A percentile compares a stretch with the other conserved stretches of the same genome.
phyloP scores from a whole-genome alignment of 306 rosid species.

The Gastrolobium villosum region DNA sequence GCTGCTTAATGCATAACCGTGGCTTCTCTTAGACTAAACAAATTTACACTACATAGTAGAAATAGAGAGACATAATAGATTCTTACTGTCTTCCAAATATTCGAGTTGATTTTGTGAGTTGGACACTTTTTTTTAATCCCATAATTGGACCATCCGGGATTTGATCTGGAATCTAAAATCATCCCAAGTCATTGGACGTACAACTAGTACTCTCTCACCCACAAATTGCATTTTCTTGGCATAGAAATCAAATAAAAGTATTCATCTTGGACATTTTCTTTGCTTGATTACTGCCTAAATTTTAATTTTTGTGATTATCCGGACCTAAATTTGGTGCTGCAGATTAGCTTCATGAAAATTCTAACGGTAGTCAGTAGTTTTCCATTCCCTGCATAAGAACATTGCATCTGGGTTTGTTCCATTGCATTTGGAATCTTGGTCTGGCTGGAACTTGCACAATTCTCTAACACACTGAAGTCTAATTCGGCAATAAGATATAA shows the following conservation, averaged over 20 bases:
- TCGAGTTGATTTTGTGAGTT: background rate
- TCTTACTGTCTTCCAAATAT: conserved; percentile 4
- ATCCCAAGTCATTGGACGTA: background rate
- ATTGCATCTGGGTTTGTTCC: conserved; percentile 11
- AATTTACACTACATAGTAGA: background rate
- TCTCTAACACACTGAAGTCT: conserved; percentile 3
- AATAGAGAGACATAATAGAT: background rate
- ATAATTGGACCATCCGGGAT: conserved; percentile 27
- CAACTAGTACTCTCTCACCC: conserved; percentile 24
- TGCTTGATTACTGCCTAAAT: background rate
- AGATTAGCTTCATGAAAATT: conserved; percentile 7
- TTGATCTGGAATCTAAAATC: conserved; percentile 22
- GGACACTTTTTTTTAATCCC: background rate
- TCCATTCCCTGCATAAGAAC: conserved; percentile 32
- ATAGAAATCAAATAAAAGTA: background rate
- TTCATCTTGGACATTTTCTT: background rate
- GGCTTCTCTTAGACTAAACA: background rate
- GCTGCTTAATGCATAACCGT: background rate
- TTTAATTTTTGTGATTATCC: background rate
- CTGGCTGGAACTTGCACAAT: conserved; percentile 2
- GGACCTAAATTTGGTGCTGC: background rate
- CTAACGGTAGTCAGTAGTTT: background rate
- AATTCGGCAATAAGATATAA: background rate
- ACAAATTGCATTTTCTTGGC: conserved; percentile 13
- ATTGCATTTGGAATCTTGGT: conserved; percentile 20